A percentile compares a stretch with the other conserved stretches of the same genome.
Conservation (phyloP, 2,329 filamentous ascomycete species). For the Chaetothyriales sp. region DNA sequence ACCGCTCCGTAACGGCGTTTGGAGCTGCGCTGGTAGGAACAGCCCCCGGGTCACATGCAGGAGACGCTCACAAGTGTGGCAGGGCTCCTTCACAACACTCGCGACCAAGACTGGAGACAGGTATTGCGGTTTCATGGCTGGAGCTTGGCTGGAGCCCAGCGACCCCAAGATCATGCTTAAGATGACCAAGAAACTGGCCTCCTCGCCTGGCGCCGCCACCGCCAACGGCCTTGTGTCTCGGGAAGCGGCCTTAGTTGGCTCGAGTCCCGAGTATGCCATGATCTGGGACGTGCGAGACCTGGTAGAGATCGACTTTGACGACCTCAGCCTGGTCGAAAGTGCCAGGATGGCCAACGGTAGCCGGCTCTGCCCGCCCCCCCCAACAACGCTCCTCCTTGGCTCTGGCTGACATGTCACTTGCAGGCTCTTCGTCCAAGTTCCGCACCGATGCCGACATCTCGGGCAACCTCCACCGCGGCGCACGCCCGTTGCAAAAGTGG, state of each 20-base stretch:
- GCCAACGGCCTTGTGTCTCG: slow-evolving; percentile 31
- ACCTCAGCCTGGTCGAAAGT: slow-evolving; percentile 40
- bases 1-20: slow-evolving; percentile 37
- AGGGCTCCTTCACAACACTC: slow-evolving; percentile 44
- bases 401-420: slow-evolving; percentile 1
- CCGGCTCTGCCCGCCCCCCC: slow-evolving; percentile 12
- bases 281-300: slow-evolving; percentile 49
- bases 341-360: slow-evolving; percentile 46
- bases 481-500: slow-evolving; percentile 72
- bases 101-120: slow-evolving; percentile 48
- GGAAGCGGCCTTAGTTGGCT: slow-evolving; percentile 29
- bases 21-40: background rate
- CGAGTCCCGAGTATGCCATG: slow-evolving; percentile 38
- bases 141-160: slow-evolving; percentile 37
- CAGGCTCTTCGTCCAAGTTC: slow-evolving; percentile 58
- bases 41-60: background rate
- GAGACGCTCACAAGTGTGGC: slow-evolving; percentile 3
- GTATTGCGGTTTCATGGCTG: slow-evolving; percentile 48
- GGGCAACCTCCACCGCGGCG: slow-evolving; percentile 52
- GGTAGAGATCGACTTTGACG: slow-evolving; percentile 40
- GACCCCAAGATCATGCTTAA: slow-evolving; percentile 47
- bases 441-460: slow-evolving; percentile 84
- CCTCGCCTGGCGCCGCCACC: slow-evolving; percentile 23
- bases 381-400: background rate
- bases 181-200: slow-evolving; percentile 46